Evolutionary conservation across 2,329 filamentous ascomycete species (phyloP).

Genomic region (Akanthomyces lecanii): DNA sequence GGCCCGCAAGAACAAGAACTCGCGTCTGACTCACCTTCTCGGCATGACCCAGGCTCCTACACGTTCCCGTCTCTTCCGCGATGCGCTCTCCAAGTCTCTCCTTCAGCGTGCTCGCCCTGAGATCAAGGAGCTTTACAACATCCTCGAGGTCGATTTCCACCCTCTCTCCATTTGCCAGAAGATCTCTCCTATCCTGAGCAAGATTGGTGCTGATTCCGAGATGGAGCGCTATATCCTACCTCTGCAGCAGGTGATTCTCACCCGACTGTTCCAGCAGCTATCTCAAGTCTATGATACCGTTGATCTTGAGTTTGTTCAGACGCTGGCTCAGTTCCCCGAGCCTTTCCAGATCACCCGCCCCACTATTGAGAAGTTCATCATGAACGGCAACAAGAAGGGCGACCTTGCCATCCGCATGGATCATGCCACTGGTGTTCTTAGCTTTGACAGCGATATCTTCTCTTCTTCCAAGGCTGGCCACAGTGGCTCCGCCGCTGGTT

Average conservation of each 20-base stretch:
- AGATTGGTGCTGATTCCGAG: constrained; percentile 90
- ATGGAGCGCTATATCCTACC: constrained; percentile 97
- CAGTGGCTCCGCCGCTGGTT: constrained; percentile 76
- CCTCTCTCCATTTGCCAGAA: constrained; percentile 98
- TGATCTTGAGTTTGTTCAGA: constrained; percentile 87
- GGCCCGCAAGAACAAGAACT: constrained; percentile 98
- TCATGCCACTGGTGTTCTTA: constrained; percentile 89
- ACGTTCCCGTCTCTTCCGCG: constrained; percentile 87
- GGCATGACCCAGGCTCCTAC: constrained; percentile 89
- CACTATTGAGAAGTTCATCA: constrained; percentile 99
- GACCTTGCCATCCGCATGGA: constrained; percentile 95
- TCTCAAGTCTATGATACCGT: constrained; percentile 99
- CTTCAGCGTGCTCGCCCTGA: constrained; percentile 89
- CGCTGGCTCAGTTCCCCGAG: constrained; percentile 91
- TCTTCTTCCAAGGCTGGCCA: constrained; percentile 92
- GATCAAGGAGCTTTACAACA: constrained; percentile 96
- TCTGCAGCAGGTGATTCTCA: constrained; percentile 97
- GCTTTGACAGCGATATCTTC: constrained; percentile 97
- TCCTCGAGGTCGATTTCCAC: constrained; percentile 98
- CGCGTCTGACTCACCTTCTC: constrained; percentile 88
- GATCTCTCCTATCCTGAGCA: constrained; percentile 89
- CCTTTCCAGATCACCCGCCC: constrained; percentile 87
- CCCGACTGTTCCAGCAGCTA: constrained; percentile 95
- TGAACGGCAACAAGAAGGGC: constrained; percentile 99
- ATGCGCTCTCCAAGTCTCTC: constrained; percentile 90